These are phyloP conservation scores for Metschnikowia proteae DNA, from an alignment of 805 yeast species.

Conservation along the genomic window DNA sequence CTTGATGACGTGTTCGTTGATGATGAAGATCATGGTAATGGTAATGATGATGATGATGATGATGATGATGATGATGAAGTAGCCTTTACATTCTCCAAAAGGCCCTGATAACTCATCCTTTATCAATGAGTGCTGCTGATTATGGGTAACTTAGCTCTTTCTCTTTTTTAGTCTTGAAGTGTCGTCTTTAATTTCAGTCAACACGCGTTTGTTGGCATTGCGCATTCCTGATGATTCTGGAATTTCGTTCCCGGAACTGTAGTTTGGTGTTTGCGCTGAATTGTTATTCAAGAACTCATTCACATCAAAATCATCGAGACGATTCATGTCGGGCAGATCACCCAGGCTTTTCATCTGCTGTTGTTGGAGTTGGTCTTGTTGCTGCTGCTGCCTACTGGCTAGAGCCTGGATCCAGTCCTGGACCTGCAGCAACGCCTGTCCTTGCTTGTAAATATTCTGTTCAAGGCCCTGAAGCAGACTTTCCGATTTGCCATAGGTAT, in stretches of 20 bases:
- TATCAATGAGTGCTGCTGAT: neutral
- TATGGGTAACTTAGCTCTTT: neutral
- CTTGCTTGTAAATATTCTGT: slow-evolving; percentile 45
- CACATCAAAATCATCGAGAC: slow-evolving; percentile 31
- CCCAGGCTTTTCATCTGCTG: slow-evolving; percentile 11
- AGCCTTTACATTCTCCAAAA: slow-evolving; percentile 14
- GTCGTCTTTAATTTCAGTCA: slow-evolving; percentile 14
- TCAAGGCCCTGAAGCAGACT: slow-evolving; percentile 35
- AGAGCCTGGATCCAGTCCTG: slow-evolving; percentile 50
- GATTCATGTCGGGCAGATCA: slow-evolving; percentile 7
- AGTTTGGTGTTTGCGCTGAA: slow-evolving; percentile 5
- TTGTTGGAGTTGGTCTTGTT: slow-evolving; percentile 18
- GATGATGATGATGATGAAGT: slow-evolving; percentile 13
- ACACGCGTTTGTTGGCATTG: slow-evolving; percentile 7
- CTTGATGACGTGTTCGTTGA: neutral
- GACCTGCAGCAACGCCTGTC: slow-evolving; percentile 51
- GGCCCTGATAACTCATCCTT: neutral
- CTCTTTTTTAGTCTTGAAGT: neutral
- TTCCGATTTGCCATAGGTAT: neutral
- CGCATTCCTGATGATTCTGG: neutral
- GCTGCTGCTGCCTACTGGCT: slow-evolving; percentile 17
- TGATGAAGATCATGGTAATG: slow-evolving; percentile 2
- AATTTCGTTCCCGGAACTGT: neutral
- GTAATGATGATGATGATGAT: slow-evolving; percentile 5
- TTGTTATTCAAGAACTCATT: slow-evolving; percentile 26